Conservation (phyloP, 1,284 basidiomycete species). For the Puccinia coronata region DNA sequence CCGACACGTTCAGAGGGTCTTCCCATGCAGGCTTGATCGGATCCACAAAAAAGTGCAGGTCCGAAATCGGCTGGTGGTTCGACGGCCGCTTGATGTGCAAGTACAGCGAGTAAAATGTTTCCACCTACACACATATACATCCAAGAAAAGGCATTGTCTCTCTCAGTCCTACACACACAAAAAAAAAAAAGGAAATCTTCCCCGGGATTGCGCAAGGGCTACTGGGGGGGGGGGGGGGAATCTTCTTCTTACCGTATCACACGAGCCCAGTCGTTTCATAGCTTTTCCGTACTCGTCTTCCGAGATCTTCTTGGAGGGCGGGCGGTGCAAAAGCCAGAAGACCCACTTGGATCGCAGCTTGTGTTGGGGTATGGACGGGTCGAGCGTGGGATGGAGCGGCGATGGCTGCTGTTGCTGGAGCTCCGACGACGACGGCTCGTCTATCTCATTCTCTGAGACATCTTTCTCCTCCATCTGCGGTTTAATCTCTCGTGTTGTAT, state of each 20-base stretch:
- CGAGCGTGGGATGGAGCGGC: not conserved
- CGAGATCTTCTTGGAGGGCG: constrained; percentile 40
- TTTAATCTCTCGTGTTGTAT: not conserved
- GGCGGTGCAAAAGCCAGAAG: constrained; percentile 42
- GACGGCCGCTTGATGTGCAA: constrained; percentile 76
- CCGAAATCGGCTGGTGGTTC: constrained; percentile 72
- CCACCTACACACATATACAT: constrained; percentile 66
- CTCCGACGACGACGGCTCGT: not conserved
- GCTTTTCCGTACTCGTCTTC: constrained; percentile 43
- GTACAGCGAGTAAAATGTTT: constrained; percentile 80
- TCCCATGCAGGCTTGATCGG: constrained; percentile 85
- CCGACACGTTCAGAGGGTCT: constrained; percentile 78
- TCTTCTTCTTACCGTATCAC: constrained; percentile 36
- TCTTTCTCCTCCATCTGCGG: not conserved
- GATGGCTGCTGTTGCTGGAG: too few relatives aligned
- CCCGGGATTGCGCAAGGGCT: too few relatives aligned
- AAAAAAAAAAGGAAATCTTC: too few relatives aligned
- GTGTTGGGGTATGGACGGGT: constrained; percentile 11
- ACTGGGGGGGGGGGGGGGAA: too few relatives aligned
- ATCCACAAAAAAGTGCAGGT: constrained; percentile 80
- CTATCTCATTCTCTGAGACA: not conserved
- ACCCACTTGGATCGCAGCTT: constrained; percentile 32
- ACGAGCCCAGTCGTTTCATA: constrained; percentile 41
- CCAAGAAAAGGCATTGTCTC: too few relatives aligned
- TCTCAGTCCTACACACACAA: too few relatives aligned